Conservation (phyloP, 805 yeast genomes). For the Candida pseudoglaebosa region DNA sequence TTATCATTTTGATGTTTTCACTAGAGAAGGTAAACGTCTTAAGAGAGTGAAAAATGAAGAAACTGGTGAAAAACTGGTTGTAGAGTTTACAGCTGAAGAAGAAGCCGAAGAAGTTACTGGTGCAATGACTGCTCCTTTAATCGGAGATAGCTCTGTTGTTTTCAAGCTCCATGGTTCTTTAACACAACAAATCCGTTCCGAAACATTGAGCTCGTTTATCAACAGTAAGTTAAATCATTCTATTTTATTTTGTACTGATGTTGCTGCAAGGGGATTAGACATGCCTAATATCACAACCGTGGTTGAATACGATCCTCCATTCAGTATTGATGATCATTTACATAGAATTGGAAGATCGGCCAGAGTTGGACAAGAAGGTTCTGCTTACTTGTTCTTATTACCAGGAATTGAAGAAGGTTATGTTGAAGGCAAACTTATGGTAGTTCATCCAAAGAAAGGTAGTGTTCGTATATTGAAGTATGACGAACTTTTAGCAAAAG, state of each 20-base stretch:
- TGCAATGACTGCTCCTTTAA: conserved; percentile 49
- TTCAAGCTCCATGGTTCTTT: conserved; percentile 87
- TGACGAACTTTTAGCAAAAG: conserved; percentile 28
- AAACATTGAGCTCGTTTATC: conserved; percentile 65
- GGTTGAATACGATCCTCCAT: conserved; percentile 93
- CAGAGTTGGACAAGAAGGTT: conserved; percentile 88
- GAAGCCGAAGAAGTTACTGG: conserved; percentile 23
- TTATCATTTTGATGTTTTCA: conserved; percentile 76
- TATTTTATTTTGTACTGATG: conserved; percentile 91
- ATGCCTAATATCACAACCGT: conserved; percentile 82
- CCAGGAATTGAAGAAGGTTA: conserved; percentile 92
- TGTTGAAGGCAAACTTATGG: conserved; percentile 46
- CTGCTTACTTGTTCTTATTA: conserved; percentile 69
- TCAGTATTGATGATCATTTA: conserved; percentile 87
- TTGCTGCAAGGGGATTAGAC: conserved; percentile 95
- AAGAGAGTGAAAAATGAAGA: conserved; percentile 28
- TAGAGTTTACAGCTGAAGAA: conserved; percentile 19
- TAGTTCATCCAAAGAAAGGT: conserved; percentile 37
- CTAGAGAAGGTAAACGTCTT: conserved; percentile 48
- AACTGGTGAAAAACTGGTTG: conserved; percentile 14
- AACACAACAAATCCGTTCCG: conserved; percentile 75
- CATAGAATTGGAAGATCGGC: conserved; percentile 98
- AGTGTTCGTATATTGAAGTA: conserved; percentile 30
- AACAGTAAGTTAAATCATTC: conserved; percentile 48
- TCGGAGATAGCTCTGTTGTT: conserved; percentile 43